Evolutionary conservation across 2,329 filamentous ascomycete genomes (phyloP).

Genomic region (Camptophora hylomeconis): DNA sequence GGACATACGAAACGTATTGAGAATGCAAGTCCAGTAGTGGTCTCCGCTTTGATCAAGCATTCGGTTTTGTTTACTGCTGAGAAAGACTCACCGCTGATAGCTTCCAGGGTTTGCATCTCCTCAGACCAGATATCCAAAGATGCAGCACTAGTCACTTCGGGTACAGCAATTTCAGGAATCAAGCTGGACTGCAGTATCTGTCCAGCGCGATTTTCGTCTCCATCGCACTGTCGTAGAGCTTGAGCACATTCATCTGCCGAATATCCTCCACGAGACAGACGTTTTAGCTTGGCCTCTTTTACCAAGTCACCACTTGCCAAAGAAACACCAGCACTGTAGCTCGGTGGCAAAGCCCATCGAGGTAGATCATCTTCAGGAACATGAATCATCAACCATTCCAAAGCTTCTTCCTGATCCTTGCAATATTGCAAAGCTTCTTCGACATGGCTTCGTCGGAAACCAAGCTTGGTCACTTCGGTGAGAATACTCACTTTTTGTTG

Average conservation of each 20-base stretch:
- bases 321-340: slow-evolving; percentile 78
- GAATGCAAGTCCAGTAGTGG: slow-evolving; percentile 3
- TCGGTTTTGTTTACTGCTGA: slow-evolving; percentile 45
- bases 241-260: slow-evolving; percentile 71
- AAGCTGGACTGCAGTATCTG: slow-evolving; percentile 65
- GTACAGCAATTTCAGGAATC: slow-evolving; percentile 10
- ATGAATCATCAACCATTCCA: slow-evolving; percentile 94
- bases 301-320: slow-evolving; percentile 72
- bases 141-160: neutral
- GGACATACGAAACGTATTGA: slow-evolving; percentile 57
- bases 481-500: slow-evolving; percentile 47
- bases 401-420: slow-evolving; percentile 79
- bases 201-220: slow-evolving; percentile 65
- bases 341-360: slow-evolving; percentile 78
- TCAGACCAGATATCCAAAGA: slow-evolving; percentile 60
- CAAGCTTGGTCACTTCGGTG: slow-evolving; percentile 62
- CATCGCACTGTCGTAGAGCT: slow-evolving; percentile 54
- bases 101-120: slow-evolving; percentile 69
- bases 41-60: slow-evolving; percentile 57
- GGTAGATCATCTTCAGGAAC: slow-evolving; percentile 96
- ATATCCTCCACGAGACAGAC: slow-evolving; percentile 73
- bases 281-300: slow-evolving; percentile 68
- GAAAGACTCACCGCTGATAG: slow-evolving; percentile 71
- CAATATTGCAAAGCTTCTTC: slow-evolving; percentile 79
- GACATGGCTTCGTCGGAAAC: slow-evolving; percentile 79